These are phyloP conservation scores for Euphrasia confusa DNA, from an alignment of 257 asterid species.

Conservation along the genomic window DNA sequence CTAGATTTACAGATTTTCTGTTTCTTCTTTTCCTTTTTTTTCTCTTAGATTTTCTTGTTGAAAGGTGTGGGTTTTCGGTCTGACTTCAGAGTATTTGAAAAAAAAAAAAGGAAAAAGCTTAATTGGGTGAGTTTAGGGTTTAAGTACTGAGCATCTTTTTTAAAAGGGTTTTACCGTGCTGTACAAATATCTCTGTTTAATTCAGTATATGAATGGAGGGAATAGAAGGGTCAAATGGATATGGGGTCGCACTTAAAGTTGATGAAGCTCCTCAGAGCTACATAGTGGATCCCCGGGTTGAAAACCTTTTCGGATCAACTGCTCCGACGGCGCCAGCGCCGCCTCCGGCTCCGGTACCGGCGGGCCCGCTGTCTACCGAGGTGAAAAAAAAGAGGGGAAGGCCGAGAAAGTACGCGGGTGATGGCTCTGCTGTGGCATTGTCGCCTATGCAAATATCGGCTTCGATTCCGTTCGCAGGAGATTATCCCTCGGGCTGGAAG, in stretches of 20 bases:
- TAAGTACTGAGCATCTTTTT: background rate
- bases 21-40: constrained; percentile 20
- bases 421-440: constrained; percentile 56
- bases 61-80: constrained; percentile 21
- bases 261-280: constrained; percentile 61
- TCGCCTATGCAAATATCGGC: constrained; percentile 93
- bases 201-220: constrained; percentile 70
- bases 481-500: constrained; percentile 64
- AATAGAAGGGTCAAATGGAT: constrained; percentile 51
- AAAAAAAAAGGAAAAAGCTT: constrained; percentile 23
- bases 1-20: constrained; percentile 32
- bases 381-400: constrained; percentile 87
- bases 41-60: constrained; percentile 22
- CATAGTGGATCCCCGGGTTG: constrained; percentile 53
- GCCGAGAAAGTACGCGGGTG: constrained; percentile 84
- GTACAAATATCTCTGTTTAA: background rate
- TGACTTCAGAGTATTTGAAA: constrained; percentile 21
- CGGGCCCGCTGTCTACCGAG: constrained; percentile 33
- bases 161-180: too few species aligned
- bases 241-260: constrained; percentile 44
- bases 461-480: constrained; percentile 84
- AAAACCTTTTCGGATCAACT: constrained; percentile 48
- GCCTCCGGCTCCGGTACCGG: background rate
- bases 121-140: constrained; percentile 27
- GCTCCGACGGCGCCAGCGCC: constrained; percentile 36